Percentiles rank a stretch among this genome's conserved stretches.
phyloP scores from a whole-genome alignment of 106 monocot genomes.

The Chionographis japonica region DNA sequence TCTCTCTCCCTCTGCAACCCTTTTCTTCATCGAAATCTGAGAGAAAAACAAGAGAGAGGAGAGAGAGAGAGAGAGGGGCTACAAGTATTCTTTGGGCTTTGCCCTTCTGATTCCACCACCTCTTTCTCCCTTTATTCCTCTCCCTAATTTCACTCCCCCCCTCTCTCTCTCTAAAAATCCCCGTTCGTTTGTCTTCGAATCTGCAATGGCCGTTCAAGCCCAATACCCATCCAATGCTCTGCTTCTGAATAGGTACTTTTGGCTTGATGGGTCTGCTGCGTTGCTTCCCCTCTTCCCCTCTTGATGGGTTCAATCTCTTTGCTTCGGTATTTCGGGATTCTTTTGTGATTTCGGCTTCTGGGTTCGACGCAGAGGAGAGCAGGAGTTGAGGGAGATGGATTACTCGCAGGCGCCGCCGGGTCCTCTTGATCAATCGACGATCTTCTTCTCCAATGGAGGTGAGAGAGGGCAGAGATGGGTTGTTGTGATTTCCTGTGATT shows the following conservation, averaged over 20 bases:
- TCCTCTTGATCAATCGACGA: slow-evolving; percentile 15
- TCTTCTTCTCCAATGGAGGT: slow-evolving; percentile 27
- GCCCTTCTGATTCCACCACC: not conserved
- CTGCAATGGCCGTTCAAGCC: slow-evolving; percentile 53
- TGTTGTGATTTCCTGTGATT: no score
- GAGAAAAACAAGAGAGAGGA: no score
- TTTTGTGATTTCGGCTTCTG: not conserved
- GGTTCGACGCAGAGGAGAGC: slow-evolving; percentile 10
- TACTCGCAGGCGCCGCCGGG: not conserved
- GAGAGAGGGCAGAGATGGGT: not conserved
- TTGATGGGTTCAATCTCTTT: not conserved
- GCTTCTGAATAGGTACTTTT: slow-evolving; percentile 27
- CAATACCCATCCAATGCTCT: slow-evolving; percentile 43
- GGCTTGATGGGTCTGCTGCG: not conserved
- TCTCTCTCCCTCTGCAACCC: not conserved
- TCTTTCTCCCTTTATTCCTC: slow-evolving; percentile 1
- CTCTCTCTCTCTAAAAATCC: not conserved
- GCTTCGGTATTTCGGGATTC: not conserved
- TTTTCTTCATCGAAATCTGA: not conserved
- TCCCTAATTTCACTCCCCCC: not conserved
- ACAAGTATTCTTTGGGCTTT: not conserved
- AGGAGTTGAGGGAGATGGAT: slow-evolving; percentile 29
- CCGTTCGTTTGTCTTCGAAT: not conserved
- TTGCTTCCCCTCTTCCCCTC: no score
- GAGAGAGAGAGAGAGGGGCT: no score